Conservation (phyloP, 257 asterid genomes). For the Mitragyna speciosa region DNA sequence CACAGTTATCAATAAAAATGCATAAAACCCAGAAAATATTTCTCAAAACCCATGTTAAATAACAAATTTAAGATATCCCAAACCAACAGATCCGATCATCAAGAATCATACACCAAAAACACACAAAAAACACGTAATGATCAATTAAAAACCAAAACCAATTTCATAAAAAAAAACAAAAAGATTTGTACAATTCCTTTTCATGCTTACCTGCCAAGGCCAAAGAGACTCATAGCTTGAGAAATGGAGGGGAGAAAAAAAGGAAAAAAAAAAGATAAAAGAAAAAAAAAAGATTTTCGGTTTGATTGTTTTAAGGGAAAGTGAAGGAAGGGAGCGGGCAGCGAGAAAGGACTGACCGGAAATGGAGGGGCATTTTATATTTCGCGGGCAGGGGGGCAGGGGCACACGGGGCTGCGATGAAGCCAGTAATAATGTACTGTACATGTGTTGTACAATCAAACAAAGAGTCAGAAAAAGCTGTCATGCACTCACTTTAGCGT, state of each 20-base stretch:
- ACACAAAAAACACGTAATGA: not conserved
- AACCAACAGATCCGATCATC: not conserved
- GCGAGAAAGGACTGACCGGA: slow-evolving; percentile 23
- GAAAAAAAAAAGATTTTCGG: not conserved
- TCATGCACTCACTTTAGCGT: slow-evolving; percentile 25
- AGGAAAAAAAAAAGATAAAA: not conserved
- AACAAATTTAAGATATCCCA: not conserved
- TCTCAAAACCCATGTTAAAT: not conserved
- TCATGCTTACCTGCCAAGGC: slow-evolving; percentile 73
- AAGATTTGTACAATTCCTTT: not conserved
- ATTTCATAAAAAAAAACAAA: not conserved
- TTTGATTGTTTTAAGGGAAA: slow-evolving; percentile 11
- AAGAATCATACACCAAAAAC: not conserved
- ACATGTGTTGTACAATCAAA: not conserved
- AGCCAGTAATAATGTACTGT: not conserved
- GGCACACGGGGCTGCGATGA: not conserved
- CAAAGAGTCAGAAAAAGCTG: slow-evolving; percentile 23
- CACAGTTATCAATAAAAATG: not conserved
- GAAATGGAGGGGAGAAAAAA: slow-evolving; percentile 6
- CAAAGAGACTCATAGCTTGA: slow-evolving; percentile 84
- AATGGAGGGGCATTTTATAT: slow-evolving; percentile 1
- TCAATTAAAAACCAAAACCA: not conserved
- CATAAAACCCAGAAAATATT: not conserved
- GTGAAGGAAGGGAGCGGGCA: slow-evolving; percentile 23
- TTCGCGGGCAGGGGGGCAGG: slow-evolving; percentile 4